These are phyloP conservation scores for Scalesia atractyloides DNA, from an alignment of 129 eudicot genomes.

Conservation along the genomic window DNA sequence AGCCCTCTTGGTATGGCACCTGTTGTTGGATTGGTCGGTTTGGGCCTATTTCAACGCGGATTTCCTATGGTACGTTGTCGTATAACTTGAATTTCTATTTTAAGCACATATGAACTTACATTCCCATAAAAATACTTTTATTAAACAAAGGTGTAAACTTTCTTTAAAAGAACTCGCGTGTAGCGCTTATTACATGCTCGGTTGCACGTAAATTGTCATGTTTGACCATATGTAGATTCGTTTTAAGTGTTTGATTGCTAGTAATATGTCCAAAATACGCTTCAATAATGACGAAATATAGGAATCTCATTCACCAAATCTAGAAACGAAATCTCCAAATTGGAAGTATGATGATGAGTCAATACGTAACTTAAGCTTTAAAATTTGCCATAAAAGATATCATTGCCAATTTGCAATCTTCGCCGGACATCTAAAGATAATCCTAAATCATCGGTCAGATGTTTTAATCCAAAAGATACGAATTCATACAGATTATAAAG, in stretches of 20 bases:
- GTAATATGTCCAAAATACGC: not conserved
- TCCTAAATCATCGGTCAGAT: not conserved
- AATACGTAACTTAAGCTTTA: not conserved
- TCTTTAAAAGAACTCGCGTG: not conserved
- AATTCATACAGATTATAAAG: constrained; percentile 5
- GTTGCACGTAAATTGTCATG: not conserved
- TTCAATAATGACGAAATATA: constrained; percentile 4
- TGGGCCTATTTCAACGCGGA: constrained; percentile 90
- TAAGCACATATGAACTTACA: not conserved
- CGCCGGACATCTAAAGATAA: not conserved
- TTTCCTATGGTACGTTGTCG: constrained; percentile 72
- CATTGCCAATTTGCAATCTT: not conserved
- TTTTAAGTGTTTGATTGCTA: not conserved
- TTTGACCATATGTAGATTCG: not conserved
- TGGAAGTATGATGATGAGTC: not conserved
- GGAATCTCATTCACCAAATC: constrained; percentile 1
- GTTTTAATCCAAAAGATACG: constrained; percentile 1
- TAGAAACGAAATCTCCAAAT: not conserved
- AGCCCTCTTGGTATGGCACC: constrained; percentile 99
- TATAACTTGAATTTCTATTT: constrained; percentile 1
- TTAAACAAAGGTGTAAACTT: not conserved
- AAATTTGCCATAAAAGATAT: not conserved
- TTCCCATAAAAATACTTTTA: not conserved
- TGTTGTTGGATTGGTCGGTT: constrained; percentile 95
- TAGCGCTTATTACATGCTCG: not conserved